Base-by-base conservation (phyloP, 352 stramenopile genomes). In the Phytopythium mirpurense region DNA sequence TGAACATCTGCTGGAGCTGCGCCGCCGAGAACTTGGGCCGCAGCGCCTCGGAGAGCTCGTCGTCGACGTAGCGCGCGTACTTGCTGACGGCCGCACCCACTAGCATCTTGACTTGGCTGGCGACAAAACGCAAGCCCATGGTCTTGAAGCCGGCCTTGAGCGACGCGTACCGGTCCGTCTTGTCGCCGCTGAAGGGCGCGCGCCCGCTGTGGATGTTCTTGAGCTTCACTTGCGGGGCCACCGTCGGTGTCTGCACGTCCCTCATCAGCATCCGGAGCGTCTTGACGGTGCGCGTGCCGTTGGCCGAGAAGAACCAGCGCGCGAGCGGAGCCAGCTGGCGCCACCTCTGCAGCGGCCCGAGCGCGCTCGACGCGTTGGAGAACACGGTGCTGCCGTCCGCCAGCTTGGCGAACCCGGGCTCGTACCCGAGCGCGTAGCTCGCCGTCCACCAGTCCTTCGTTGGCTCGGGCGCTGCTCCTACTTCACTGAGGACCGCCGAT, bases 361-460 rank as follows among this genome's bases (percentile, higher is more conserved):
- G 36, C 47, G 67, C 45, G 18, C 42, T 27, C 15, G 56, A 60
- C 23, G 61, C 48, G 15, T 75, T 68, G 34, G 62, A 69, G 7
- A 54, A 21, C 9, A 70, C 62, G 47, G 74, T 51, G 48, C 70
- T 63, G 23, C 77, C 77, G 46, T 78, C 71, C 11, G 67, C 26
- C 32, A 76, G 57, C 26, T 70, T 70, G 35, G 63, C 70, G 55
- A 70, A 82, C 18, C 56, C 46, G 26, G 59, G 59, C 26, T 66
- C 51, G 50, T 79, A 65, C 42, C 60, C 64, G 55, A 77, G 75
- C 47, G 65, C 65, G n/a, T 75, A 60, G 50, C 84, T 74, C 57
- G 69, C 56, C 3, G 51, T 63, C 77, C 77, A 86, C 53, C 68
- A 75, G 7, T 72, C 53, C 34, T 52, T 68, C 14, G 58, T n/a